phyloP scores from a whole-genome alignment of 1,284 basidiomycete species.

The Boletus semigastroideus region DNA sequence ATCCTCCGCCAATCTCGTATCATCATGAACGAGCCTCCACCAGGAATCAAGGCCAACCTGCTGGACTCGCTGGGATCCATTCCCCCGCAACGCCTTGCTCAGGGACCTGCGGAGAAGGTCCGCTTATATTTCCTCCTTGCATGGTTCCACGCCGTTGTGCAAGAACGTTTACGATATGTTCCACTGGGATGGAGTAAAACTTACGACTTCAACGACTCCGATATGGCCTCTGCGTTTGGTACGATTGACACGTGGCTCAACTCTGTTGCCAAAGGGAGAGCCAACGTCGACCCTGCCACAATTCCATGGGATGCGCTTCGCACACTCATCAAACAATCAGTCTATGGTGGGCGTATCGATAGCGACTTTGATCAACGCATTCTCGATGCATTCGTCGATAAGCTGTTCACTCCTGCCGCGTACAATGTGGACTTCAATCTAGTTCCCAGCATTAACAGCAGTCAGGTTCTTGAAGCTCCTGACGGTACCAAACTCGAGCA shows the following conservation, averaged over 20 bases:
- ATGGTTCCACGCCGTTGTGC: conserved; percentile 97
- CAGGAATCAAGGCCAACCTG: conserved; percentile 92
- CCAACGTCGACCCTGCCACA: conserved; percentile 86
- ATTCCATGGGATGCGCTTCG: conserved; percentile 94
- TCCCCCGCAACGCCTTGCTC: conserved; percentile 62
- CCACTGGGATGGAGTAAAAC: conserved; percentile 94
- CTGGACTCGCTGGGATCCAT: conserved; percentile 88
- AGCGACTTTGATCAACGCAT: conserved; percentile 92
- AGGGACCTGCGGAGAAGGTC: conserved; percentile 88
- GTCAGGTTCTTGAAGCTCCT: conserved; percentile 68
- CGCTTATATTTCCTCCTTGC: conserved; percentile 93
- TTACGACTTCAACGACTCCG: conserved; percentile 98
- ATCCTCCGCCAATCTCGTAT: conserved; percentile 93
- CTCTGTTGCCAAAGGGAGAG: conserved; percentile 76
- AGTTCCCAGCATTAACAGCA: conserved; percentile 64
- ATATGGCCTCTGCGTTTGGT: conserved; percentile 88
- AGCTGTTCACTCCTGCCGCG: conserved; percentile 80
- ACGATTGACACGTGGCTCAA: conserved; percentile 91
- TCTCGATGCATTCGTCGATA: conserved; percentile 89
- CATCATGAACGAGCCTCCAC: conserved; percentile 97
- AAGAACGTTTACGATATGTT: conserved; percentile 92
- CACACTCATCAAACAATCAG: conserved; percentile 89
- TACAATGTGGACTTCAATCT: conserved; percentile 93
- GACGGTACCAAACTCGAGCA: conserved; percentile 91
- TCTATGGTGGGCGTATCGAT: conserved; percentile 92